A percentile compares a stretch with the other conserved stretches of the same genome.
These are phyloP conservation scores for Magnaporthales sp. DNA, from an alignment of 2,329 filamentous ascomycete genomes.

Conservation along the genomic window DNA sequence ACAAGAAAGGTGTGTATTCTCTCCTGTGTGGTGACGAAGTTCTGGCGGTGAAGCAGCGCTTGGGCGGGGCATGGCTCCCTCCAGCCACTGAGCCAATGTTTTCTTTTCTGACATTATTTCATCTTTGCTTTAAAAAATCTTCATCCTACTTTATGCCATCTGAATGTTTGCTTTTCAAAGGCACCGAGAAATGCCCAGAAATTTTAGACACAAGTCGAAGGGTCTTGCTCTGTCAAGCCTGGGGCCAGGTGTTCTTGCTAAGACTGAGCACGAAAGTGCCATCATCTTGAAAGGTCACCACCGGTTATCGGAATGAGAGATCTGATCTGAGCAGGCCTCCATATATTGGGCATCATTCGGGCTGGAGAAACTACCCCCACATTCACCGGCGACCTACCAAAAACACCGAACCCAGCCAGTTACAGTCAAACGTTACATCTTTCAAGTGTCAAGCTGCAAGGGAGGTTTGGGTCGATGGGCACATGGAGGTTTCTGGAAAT, in stretches of 20 bases:
- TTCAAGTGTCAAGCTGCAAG: not conserved
- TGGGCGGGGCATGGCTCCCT: not conserved
- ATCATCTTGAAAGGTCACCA: not conserved
- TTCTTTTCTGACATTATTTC: not conserved
- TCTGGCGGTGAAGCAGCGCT: not conserved
- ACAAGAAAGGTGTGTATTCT: not conserved
- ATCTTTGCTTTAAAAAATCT: not conserved
- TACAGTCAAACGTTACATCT: not conserved
- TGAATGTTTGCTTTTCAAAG: not conserved
- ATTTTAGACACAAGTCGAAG: not conserved
- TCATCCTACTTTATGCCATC: not conserved
- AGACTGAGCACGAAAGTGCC: not conserved
- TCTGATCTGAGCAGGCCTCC: not conserved
- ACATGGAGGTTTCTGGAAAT: not conserved
- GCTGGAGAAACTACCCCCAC: not conserved
- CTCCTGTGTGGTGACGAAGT: not conserved
- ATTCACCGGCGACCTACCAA: not conserved
- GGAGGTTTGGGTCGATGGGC: too few species aligned
- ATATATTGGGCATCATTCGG: slow-evolving; percentile 1
- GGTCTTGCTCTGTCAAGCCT: not conserved
- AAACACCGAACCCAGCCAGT: not conserved
- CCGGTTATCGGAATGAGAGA: not conserved
- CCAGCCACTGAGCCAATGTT: not conserved
- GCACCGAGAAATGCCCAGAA: not conserved
- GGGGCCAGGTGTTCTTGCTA: not conserved